These are phyloP conservation scores for Arctium lappa DNA, from an alignment of 129 eudicot species.

Conservation along the genomic window DNA sequence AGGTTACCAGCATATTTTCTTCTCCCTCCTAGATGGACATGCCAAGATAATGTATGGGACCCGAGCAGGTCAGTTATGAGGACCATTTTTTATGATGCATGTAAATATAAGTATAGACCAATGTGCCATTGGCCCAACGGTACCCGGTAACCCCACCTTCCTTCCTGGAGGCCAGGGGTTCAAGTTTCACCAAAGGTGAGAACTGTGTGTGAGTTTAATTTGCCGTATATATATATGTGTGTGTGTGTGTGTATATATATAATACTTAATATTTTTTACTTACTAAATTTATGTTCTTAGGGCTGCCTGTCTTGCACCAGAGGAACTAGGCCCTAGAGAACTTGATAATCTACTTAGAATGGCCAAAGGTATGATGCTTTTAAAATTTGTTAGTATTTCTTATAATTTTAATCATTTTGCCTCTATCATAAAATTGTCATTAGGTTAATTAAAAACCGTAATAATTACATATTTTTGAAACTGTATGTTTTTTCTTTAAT, in stretches of 20 bases:
- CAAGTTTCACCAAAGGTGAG: neutral
- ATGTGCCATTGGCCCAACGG: too few relatives aligned
- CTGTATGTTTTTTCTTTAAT: too few relatives aligned
- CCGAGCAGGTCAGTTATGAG: slow-evolving; percentile 48
- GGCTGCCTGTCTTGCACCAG: slow-evolving; percentile 81
- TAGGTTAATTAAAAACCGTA: neutral
- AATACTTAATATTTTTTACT: neutral
- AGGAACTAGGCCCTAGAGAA: slow-evolving; percentile 69
- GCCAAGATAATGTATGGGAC: slow-evolving; percentile 73
- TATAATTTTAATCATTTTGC: neutral
- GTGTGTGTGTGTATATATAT: too few relatives aligned
- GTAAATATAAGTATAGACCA: neutral
- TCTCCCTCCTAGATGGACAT: slow-evolving; percentile 89
- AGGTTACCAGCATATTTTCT: slow-evolving; percentile 69
- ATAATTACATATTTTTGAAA: too few relatives aligned
- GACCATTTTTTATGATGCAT: neutral
- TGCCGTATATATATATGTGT: neutral
- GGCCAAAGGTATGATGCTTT: slow-evolving; percentile 53
- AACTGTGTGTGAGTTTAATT: neutral
- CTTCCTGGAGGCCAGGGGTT: neutral
- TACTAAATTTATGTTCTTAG: slow-evolving; percentile 35
- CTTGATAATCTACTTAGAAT: slow-evolving; percentile 65
- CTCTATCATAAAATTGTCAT: neutral
- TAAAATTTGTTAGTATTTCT: neutral
- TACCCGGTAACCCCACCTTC: neutral